Evolutionary conservation across 768 basidiomycete species (phyloP), one percentile per base, ranked within the genome.

Genomic region (Agaricus sinodeliciosus): DNA sequence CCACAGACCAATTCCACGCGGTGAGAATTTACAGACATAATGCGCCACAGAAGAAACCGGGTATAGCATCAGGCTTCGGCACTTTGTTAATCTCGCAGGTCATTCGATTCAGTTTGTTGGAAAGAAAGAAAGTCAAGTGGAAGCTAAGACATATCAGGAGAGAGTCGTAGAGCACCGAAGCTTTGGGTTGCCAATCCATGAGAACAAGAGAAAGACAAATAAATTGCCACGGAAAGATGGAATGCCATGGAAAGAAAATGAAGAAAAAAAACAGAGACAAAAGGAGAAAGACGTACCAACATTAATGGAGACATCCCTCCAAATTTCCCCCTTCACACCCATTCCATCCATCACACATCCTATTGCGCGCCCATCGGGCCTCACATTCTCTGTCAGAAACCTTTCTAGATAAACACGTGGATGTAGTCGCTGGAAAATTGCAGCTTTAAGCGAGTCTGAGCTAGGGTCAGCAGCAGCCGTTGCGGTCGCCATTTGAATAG

Each of bases 401-500:
- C 87, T 79, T 59, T 91, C 85, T 43, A 98, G 81, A 65, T 97
- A 98, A 4, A 82, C 78, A 28, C 80, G 79, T 1, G 96, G 95
- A 61, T 97, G 93, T 0, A 99, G 77, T 12, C 92, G 84, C 60
- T 92, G 88, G 69, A 94, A 94, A 28, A 85, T 81, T 3, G 74
- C 66, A 0, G 77, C 77, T 59, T 77, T 76, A 16, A 77, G 67
- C 9, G 69, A 61, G 45, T 31, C 31, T 3, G 31, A 31, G 11
- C 31, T 11, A 31, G 31, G 11, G 11, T 31, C 31, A 31, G 31
- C 7, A 31, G 31, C 31, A 31, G 31, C 31, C 31, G 31, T 7
- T 31, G 11, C 31, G 11, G 31, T 11, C 8, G 31, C 31, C 31
- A 31, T 31, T 11, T 31, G 11, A 11, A 31, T 31, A 2, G 31